Evolutionary conservation across 805 yeast genomes (phyloP).

Genomic region (Brettanomyces naardenensis): DNA sequence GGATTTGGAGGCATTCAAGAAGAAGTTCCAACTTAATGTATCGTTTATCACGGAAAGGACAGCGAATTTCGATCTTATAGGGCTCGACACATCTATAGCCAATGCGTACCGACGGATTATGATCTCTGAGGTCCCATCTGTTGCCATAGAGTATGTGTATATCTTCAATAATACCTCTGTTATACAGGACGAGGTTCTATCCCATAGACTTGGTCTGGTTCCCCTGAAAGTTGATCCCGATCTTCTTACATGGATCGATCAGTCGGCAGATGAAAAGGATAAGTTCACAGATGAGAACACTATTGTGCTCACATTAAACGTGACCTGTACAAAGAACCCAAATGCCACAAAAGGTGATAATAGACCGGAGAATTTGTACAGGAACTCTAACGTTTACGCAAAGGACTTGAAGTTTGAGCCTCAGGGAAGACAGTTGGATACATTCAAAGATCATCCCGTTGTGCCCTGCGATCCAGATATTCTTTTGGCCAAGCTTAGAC

Average conservation of each 20-base stretch:
- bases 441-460: constrained; percentile 59
- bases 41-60: constrained; percentile 55
- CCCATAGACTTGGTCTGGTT: constrained; percentile 89
- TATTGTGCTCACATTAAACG: constrained; percentile 72
- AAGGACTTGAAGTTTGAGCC: constrained; percentile 85
- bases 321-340: constrained; percentile 78
- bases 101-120: constrained; percentile 96
- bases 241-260: constrained; percentile 74
- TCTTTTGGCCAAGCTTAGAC: constrained; percentile 84
- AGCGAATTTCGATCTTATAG: constrained; percentile 81
- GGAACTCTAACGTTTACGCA: constrained; percentile 84
- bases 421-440: constrained; percentile 76
- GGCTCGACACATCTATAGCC: constrained; percentile 86
- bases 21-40: constrained; percentile 58
- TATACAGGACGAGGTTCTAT: constrained; percentile 93
- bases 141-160: constrained; percentile 89
- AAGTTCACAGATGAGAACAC: constrained; percentile 85
- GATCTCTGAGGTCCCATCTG: constrained; percentile 94
- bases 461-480: constrained; percentile 84
- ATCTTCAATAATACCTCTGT: constrained; percentile 93
- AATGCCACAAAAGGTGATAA: constrained; percentile 71
- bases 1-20: constrained; percentile 75
- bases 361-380: constrained; percentile 76
- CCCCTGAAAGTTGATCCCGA: constrained; percentile 93
- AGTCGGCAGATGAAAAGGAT: constrained; percentile 51